These are phyloP conservation scores for Antrodiella citrinella DNA, from an alignment of 768 basidiomycete species.

Conservation along the genomic window DNA sequence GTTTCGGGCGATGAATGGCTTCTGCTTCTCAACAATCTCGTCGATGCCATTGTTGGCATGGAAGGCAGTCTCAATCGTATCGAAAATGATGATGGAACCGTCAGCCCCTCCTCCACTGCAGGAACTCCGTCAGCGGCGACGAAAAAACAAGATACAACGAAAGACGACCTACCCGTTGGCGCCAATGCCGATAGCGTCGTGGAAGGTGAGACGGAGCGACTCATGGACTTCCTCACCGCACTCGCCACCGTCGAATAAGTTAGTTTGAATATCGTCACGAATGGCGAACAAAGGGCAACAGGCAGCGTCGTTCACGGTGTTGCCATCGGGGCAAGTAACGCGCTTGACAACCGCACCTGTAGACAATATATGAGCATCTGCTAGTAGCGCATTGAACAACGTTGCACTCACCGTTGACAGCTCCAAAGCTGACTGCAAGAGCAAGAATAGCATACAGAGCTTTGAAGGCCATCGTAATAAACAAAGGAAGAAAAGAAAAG, in stretches of 20 bases:
- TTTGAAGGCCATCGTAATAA: slow-evolving; percentile 10
- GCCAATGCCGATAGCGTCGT: slow-evolving; percentile 15
- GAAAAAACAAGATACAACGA: not conserved
- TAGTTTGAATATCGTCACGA: slow-evolving; percentile 22
- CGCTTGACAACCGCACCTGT: slow-evolving; percentile 3
- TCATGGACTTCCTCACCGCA: slow-evolving; percentile 23
- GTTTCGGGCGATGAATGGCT: slow-evolving; percentile 13
- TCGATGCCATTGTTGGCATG: slow-evolving; percentile 19
- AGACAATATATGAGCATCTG: too few species aligned
- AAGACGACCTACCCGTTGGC: not conserved
- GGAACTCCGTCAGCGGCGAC: not conserved
- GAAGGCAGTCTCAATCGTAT: slow-evolving; percentile 17
- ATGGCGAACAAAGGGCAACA: slow-evolving; percentile 26
- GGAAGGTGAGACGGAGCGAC: slow-evolving; percentile 20
- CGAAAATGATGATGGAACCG: slow-evolving; percentile 19
- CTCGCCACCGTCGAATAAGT: slow-evolving; percentile 20
- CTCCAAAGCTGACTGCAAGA: slow-evolving; percentile 6
- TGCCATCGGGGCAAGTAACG: slow-evolving; percentile 23
- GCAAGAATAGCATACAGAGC: slow-evolving; percentile 8
- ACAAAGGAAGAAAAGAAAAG: not conserved
- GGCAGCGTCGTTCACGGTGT: slow-evolving; percentile 19
- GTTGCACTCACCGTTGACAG: not conserved
- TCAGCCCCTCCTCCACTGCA: slow-evolving; percentile 21
- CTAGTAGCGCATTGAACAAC: not conserved
- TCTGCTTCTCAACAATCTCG: slow-evolving; percentile 16